Evolutionary conservation across 129 eudicot species (phyloP).

Genomic region (Lonicera japonica): DNA sequence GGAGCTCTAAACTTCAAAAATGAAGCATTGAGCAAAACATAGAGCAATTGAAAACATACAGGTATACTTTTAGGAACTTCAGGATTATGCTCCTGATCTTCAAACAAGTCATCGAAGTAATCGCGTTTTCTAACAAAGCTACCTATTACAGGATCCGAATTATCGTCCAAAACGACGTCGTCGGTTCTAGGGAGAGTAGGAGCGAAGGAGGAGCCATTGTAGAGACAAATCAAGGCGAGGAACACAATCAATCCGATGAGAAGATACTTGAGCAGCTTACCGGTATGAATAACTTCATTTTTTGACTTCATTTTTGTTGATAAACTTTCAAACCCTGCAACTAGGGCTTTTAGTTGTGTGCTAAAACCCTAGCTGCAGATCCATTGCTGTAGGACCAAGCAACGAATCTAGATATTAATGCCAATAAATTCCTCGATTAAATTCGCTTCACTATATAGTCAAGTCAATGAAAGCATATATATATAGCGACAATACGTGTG

Average conservation of each 20-base stretch:
- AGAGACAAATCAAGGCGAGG: constrained; percentile 56
- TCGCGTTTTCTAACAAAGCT: constrained; percentile 34
- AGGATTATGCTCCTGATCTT: constrained; percentile 52
- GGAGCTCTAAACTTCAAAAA: neutral
- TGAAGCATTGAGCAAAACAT: neutral
- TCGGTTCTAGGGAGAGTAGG: constrained; percentile 37
- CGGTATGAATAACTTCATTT: constrained; percentile 27
- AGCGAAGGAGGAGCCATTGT: constrained; percentile 44
- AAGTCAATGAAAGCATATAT: constrained; percentile 6
- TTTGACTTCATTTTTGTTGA: constrained; percentile 34
- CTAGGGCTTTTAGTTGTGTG: constrained; percentile 15
- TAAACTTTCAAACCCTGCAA: neutral
- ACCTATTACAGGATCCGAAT: constrained; percentile 55
- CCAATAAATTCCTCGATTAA: neutral
- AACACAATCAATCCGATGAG: constrained; percentile 38
- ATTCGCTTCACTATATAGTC: neutral
- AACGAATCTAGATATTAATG: constrained; percentile 19
- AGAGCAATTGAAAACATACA: constrained; percentile 29
- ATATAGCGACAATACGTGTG: too few species aligned
- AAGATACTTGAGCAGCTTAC: constrained; percentile 36
- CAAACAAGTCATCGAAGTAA: constrained; percentile 43
- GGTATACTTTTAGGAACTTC: constrained; percentile 64
- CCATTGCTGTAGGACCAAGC: constrained; percentile 20
- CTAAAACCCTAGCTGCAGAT: constrained; percentile 32
- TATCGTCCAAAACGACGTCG: constrained; percentile 34